Base-by-base conservation (phyloP, 345 rosid species). In the Syzygium oleosum region DNA sequence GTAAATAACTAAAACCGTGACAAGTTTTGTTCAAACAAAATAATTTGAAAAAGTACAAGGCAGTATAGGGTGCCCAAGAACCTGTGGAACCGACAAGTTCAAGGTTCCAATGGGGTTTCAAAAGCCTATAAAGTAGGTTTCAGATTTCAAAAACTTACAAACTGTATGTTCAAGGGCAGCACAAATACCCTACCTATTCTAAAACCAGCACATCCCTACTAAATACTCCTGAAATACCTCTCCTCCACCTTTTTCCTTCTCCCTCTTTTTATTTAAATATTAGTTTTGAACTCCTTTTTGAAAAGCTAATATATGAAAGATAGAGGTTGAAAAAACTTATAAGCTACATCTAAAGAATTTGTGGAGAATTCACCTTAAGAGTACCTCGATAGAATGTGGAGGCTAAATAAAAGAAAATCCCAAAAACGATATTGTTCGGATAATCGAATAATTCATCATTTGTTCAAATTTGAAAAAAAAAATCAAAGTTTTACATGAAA, bases 121-220 rank as follows among this genome's bases (percentile, higher is more conserved):
- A 53, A 21, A 17, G 21, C 56, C 41, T 63, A 29, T 63, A 15
- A 31, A 63, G 5, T 29, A 29, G 77, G 38, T 17, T 31, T 63
- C 13, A 63, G 77, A 31, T 63, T 63, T 29, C 10, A 29, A 31
- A 63, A 63, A 15, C 77, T 29, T 15, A 21, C 16, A 65, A 65
- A 31, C 34, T 41, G 7, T 0, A 58, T n/a, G 63, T 58, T 58
- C 63, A 58, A 58, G 29, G 65, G 65, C 65, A 25, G 12, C 25
- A 29, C 65, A 58, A 58, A 58, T 25, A 58, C 10, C 65, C 65
- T 25, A 58, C 25, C 29, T 58, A 25, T 6, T 4, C 25, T 6
- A 6, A 13, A 58, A 58, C 12, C 2, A 6, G 29, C 29, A 58
- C 1, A n/a, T 0, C 27, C 29, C 0, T 4, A 14, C 29, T 25